Percentiles rank a stretch among this genome's conserved stretches.
phyloP scores from a whole-genome alignment of 2,329 filamentous ascomycete species.

The Aspergillus ustus region DNA sequence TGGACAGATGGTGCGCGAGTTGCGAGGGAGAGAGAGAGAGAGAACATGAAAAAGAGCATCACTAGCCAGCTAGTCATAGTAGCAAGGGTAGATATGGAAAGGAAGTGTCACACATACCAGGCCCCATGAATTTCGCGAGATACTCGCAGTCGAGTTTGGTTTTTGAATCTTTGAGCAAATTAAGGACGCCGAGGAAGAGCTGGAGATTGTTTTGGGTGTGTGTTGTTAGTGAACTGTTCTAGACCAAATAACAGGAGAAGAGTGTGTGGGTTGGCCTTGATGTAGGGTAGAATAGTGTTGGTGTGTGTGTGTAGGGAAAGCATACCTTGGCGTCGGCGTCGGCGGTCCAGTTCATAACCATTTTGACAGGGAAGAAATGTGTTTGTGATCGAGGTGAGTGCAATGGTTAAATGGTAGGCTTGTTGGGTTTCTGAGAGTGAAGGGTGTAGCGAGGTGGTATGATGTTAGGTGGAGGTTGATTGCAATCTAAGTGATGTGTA shows the following conservation, averaged over 20 bases:
- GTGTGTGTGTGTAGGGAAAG: background rate
- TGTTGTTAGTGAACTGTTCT: background rate
- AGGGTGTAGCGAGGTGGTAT: background rate
- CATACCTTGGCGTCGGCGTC: slow-evolving; percentile 12
- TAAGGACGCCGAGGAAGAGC: slow-evolving; percentile 16
- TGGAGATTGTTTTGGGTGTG: background rate
- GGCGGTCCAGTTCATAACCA: slow-evolving; percentile 14
- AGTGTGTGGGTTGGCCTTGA: background rate
- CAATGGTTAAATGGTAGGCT: background rate
- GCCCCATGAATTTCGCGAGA: slow-evolving; percentile 12
- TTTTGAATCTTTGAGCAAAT: slow-evolving; percentile 11
- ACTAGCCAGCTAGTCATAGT: too few relatives aligned
- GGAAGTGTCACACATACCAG: background rate
- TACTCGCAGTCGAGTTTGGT: slow-evolving; percentile 3
- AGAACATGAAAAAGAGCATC: too few relatives aligned
- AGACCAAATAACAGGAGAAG: background rate
- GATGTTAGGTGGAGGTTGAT: background rate
- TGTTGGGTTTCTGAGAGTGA: background rate
- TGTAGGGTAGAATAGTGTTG: too few relatives aligned
- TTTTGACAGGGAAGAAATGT: background rate
- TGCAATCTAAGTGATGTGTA: background rate
- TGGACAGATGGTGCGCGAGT: background rate
- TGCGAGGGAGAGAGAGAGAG: background rate
- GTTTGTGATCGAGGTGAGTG: background rate
- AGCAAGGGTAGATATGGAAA: background rate